Percentiles rank a stretch among this genome's conserved stretches.
These are phyloP conservation scores for Candida broadrunensis DNA, from an alignment of 805 yeast species.

Conservation along the genomic window DNA sequence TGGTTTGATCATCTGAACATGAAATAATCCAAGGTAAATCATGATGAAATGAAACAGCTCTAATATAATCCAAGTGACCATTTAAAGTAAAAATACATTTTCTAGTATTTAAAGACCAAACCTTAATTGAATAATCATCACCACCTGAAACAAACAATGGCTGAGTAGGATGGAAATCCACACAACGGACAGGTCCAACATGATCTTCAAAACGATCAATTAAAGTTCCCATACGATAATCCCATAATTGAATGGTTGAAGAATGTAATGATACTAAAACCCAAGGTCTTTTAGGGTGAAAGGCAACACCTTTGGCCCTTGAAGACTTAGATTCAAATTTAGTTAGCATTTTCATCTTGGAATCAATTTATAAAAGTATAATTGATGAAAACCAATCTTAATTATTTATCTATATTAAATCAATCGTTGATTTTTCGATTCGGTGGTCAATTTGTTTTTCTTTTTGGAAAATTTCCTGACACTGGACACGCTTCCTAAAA, in stretches of 20 bases:
- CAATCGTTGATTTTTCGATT: constrained; percentile 1
- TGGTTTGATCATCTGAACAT: constrained; percentile 96
- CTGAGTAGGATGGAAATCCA: constrained; percentile 96
- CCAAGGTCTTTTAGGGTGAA: constrained; percentile 97
- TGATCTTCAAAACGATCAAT: constrained; percentile 97
- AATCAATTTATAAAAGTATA: too few relatives aligned
- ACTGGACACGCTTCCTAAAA: background rate
- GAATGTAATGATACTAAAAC: constrained; percentile 91
- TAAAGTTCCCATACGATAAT: constrained; percentile 97
- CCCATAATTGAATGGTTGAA: constrained; percentile 99
- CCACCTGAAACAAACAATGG: constrained; percentile 97
- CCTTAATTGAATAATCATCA: constrained; percentile 92
- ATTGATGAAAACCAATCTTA: too few relatives aligned
- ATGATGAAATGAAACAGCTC: constrained; percentile 92
- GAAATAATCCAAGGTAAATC: constrained; percentile 97
- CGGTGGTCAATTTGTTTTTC: constrained; percentile 2
- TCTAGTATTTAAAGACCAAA: constrained; percentile 91
- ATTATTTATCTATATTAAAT: background rate
- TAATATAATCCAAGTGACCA: constrained; percentile 93
- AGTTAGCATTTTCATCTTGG: constrained; percentile 71
- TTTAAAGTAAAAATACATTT: constrained; percentile 87
- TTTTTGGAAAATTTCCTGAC: background rate
- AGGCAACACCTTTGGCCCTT: constrained; percentile 96
- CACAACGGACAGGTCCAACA: constrained; percentile 95
- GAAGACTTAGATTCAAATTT: constrained; percentile 96